Evolutionary conservation across 169 alveolate species (phyloP).

Genomic region (Plasmodium malariae): DNA sequence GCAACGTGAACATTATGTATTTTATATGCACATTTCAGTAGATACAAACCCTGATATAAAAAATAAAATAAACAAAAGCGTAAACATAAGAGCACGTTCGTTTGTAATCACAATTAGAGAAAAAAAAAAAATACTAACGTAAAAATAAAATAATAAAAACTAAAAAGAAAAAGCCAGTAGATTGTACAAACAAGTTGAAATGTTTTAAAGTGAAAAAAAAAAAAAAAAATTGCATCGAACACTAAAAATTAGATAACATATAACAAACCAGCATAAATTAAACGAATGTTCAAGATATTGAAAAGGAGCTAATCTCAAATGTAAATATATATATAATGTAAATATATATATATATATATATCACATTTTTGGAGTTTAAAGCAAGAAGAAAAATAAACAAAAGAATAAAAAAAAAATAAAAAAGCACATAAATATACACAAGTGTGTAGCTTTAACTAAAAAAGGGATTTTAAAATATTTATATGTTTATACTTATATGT

Average conservation of each 20-base stretch:
- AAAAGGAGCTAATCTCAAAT: too few species aligned
- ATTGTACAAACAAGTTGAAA: background rate
- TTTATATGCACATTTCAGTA: too few species aligned
- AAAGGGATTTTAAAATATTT: background rate
- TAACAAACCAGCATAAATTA: too few species aligned
- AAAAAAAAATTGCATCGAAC: background rate
- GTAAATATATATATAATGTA: too few species aligned
- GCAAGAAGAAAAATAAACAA: background rate
- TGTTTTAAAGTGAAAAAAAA: background rate
- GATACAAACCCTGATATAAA: too few species aligned
- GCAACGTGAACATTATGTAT: too few species aligned
- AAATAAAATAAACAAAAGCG: too few species aligned
- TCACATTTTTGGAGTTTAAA: background rate
- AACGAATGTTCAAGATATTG: too few species aligned
- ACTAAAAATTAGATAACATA: background rate
- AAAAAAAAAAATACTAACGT: background rate
- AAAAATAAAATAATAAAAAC: background rate
- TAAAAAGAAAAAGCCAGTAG: background rate
- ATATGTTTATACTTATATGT: background rate
- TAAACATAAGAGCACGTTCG: too few species aligned
- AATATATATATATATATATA: too few species aligned
- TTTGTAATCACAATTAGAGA: too few species aligned
- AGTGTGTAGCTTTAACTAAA: constrained; percentile 14
- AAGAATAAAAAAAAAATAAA: background rate
- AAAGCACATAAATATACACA: background rate